Conservation (phyloP, 2,329 filamentous ascomycete genomes). For the Chrysoporthe deuterocubensis region DNA sequence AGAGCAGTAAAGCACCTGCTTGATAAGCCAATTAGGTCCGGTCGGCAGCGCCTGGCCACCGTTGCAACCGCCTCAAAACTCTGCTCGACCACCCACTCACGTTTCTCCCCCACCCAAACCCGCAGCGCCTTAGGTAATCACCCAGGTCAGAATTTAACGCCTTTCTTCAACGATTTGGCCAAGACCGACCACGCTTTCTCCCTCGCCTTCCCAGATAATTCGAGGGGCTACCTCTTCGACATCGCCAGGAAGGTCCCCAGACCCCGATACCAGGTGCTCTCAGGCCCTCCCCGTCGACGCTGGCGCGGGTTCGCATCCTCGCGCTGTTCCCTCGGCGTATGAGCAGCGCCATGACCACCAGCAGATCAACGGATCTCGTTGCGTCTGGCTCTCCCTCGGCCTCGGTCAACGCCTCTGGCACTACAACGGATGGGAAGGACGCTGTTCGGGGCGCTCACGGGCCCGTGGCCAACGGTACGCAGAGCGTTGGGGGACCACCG, state of each 20-base stretch:
- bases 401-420: background rate
- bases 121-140: constrained; percentile 10
- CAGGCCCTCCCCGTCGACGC: constrained; percentile 10
- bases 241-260: background rate
- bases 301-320: constrained; percentile 19
- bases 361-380: constrained; percentile 12
- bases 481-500: background rate
- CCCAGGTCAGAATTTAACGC: constrained; percentile 8
- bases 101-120: background rate
- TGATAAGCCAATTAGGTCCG: background rate
- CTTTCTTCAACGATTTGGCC: background rate
- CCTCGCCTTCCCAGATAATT: background rate
- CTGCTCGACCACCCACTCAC: background rate
- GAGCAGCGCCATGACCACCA: constrained; percentile 21
- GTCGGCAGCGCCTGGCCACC: background rate
- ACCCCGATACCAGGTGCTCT: background rate
- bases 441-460: background rate
- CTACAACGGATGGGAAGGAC: background rate
- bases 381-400: background rate
- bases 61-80: background rate
- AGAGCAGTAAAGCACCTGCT: background rate
- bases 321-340: constrained; percentile 21
- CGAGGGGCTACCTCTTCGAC: background rate
- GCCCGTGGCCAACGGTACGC: background rate
- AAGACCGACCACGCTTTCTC: background rate